Conservation (phyloP, 805 yeast species). For the Kockiozyma suomiensis region DNA sequence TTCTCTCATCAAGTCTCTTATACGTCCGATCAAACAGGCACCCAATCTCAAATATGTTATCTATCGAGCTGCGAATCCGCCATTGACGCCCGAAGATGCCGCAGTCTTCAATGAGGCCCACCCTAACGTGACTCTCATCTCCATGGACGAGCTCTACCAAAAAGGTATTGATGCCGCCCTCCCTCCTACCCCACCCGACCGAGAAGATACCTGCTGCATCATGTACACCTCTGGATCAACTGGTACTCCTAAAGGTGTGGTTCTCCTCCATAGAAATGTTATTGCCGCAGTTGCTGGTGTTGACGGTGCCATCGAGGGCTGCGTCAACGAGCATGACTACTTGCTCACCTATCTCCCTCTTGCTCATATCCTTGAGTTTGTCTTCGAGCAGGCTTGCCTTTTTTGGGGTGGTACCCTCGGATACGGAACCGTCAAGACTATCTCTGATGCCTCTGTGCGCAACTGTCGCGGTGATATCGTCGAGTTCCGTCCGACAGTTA, state of each 20-base stretch:
- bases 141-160: constrained; percentile 60
- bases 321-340: constrained; percentile 63
- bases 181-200: constrained; percentile 51
- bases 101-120: constrained; percentile 63
- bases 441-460: constrained; percentile 76
- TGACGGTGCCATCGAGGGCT: constrained; percentile 54
- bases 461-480: constrained; percentile 88
- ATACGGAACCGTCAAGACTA: constrained; percentile 89
- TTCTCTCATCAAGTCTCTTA: constrained; percentile 62
- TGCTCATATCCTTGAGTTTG: constrained; percentile 94
- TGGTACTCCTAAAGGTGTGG: constrained; percentile 85
- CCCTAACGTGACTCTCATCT: constrained; percentile 72
- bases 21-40: constrained; percentile 71
- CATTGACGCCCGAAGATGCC: constrained; percentile 51
- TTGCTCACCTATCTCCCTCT: constrained; percentile 88
- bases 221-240: constrained; percentile 90
- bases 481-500: constrained; percentile 83
- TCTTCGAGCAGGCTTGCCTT: constrained; percentile 74
- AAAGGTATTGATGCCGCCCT: constrained; percentile 61
- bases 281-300: constrained; percentile 89
- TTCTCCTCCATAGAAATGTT: constrained; percentile 64
- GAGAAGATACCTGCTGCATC: constrained; percentile 68
- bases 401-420: constrained; percentile 92
- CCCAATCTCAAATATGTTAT: constrained; percentile 66
- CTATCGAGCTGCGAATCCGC: constrained; percentile 57